phyloP scores from a whole-genome alignment of 352 stramenopile species.

The Peronospora belbahrii region DNA sequence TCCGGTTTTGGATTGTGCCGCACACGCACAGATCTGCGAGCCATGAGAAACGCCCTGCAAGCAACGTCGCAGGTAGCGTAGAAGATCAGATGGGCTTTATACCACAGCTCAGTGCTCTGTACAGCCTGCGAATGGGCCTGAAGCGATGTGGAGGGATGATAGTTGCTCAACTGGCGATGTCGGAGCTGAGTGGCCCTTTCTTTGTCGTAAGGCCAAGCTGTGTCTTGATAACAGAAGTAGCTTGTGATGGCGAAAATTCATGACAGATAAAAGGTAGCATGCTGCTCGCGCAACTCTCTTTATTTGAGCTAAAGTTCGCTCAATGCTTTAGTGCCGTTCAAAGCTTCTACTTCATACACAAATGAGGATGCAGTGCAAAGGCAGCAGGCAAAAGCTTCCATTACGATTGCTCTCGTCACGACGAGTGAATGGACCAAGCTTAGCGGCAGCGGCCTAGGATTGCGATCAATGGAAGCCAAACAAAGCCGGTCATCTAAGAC shows the following conservation, averaged over 20 bases:
- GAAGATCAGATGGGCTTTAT: constrained; percentile 80
- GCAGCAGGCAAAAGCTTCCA: too few species aligned
- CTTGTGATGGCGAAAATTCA: constrained; percentile 90
- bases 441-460: too few species aligned
- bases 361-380: too few species aligned
- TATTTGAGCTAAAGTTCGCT: too few species aligned
- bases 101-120: constrained; percentile 74
- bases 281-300: too few species aligned
- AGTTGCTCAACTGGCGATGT: constrained; percentile 86
- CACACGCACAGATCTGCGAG: too few species aligned
- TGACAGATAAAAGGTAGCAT: constrained; percentile 87
- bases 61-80: constrained; percentile 87
- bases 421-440: too few species aligned
- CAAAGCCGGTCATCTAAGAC: too few species aligned
- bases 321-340: constrained; percentile 70
- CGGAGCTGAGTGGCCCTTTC: constrained; percentile 87
- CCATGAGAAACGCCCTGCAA: constrained; percentile 88
- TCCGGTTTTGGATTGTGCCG: too few species aligned
- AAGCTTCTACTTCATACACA: constrained; percentile 75
- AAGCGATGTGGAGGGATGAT: constrained; percentile 90
- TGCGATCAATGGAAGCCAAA: too few species aligned
- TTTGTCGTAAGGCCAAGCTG: constrained; percentile 81
- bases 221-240: constrained; percentile 88
- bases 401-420: too few species aligned
- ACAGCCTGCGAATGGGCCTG: constrained; percentile 87